Evolutionary conservation across 306 rosid genomes (phyloP).

Genomic region (Quercus aquifolioides): DNA sequence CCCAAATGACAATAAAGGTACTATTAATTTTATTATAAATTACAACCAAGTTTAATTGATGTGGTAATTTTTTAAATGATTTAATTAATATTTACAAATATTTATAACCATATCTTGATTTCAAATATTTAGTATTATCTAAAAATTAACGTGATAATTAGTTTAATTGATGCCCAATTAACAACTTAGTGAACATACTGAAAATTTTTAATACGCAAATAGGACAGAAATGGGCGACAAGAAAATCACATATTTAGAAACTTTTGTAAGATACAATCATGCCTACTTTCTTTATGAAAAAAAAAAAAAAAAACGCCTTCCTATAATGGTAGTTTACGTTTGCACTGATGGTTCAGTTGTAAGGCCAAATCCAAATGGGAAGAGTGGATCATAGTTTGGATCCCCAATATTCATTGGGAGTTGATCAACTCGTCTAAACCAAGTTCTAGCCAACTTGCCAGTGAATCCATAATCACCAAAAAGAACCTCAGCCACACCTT

Average conservation of each 20-base stretch:
- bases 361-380: slow-evolving; percentile 3
- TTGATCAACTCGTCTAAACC: slow-evolving; percentile 1
- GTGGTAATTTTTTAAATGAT: too few relatives aligned
- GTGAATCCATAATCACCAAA: not conserved
- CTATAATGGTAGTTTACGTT: not conserved
- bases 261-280: not conserved
- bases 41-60: too few relatives aligned
- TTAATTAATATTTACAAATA: too few relatives aligned
- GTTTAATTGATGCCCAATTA: too few relatives aligned
- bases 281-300: not conserved
- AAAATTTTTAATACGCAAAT: too few relatives aligned
- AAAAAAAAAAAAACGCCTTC: not conserved
- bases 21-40: too few relatives aligned
- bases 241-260: not conserved
- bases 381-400: not conserved
- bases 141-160: too few relatives aligned
- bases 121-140: too few relatives aligned
- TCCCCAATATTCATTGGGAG: slow-evolving; percentile 7
- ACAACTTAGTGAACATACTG: too few relatives aligned
- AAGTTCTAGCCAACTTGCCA: slow-evolving; percentile 1
- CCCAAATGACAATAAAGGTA: too few relatives aligned
- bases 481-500: slow-evolving; percentile 1
- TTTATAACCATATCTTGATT: too few relatives aligned
- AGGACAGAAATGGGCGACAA: not conserved
- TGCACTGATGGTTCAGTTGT: not conserved